Evolutionary conservation across 1,139 yeast genomes (phyloP).

Genomic region (Candida sp.): DNA sequence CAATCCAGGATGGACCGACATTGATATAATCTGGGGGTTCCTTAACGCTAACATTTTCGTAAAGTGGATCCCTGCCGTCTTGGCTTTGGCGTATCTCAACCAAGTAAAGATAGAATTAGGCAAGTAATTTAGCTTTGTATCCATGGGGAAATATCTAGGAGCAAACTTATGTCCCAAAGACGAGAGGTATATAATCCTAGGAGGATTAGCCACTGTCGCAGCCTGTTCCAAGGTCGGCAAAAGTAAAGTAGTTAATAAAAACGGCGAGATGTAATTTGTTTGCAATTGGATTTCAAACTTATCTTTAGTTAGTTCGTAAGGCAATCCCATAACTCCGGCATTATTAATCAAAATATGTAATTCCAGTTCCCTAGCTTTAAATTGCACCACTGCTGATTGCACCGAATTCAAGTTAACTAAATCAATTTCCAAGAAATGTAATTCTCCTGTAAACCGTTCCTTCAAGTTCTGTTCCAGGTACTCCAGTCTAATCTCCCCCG

Average conservation of each 20-base stretch:
- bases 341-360: slow-evolving; percentile 70
- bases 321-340: slow-evolving; percentile 82
- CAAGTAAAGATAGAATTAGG: slow-evolving; percentile 75
- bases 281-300: slow-evolving; percentile 80
- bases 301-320: slow-evolving; percentile 61
- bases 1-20: slow-evolving; percentile 83
- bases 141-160: slow-evolving; percentile 46
- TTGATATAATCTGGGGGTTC: slow-evolving; percentile 62
- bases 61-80: slow-evolving; percentile 76
- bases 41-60: slow-evolving; percentile 62
- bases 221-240: slow-evolving; percentile 51
- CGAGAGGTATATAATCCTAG: slow-evolving; percentile 65
- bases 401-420: slow-evolving; percentile 58
- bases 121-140: slow-evolving; percentile 48
- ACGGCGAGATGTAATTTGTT: slow-evolving; percentile 76
- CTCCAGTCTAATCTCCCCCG: slow-evolving; percentile 25
- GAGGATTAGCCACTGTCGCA: slow-evolving; percentile 25
- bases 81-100: slow-evolving; percentile 78
- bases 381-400: slow-evolving; percentile 48
- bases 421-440: slow-evolving; percentile 61
- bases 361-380: slow-evolving; percentile 45
- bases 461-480: slow-evolving; percentile 14
- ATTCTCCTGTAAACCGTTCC: slow-evolving; percentile 47
- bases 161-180: slow-evolving; percentile 69
- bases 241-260: slow-evolving; percentile 61